These are phyloP conservation scores for Phalaenopsis aphrodite DNA, from an alignment of 106 monocot species.

Conservation along the genomic window DNA sequence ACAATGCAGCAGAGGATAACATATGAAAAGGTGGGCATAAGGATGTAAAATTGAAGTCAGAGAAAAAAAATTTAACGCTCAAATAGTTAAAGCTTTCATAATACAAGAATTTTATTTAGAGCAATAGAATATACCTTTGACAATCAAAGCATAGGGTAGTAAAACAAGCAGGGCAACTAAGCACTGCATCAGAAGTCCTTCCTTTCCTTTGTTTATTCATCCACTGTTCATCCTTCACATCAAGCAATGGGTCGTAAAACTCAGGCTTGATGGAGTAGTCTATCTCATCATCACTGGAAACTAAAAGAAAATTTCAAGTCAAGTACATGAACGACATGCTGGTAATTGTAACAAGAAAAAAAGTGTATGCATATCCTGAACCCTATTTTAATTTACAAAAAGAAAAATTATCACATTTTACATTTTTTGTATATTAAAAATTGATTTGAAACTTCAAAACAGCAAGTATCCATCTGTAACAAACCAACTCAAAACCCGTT, in stretches of 20 bases:
- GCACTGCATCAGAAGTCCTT: constrained; percentile 66
- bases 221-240: constrained; percentile 80
- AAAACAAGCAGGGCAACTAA: constrained; percentile 96
- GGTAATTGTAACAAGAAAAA: neutral
- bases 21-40: neutral
- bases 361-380: neutral
- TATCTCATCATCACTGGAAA: constrained; percentile 93
- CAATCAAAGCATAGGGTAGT: constrained; percentile 93
- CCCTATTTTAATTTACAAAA: neutral
- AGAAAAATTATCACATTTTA: neutral
- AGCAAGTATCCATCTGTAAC: too few species aligned
- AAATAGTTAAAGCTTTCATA: neutral
- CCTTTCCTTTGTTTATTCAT: constrained; percentile 66
- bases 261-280: constrained; percentile 86
- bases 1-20: neutral
- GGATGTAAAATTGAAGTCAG: neutral
- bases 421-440: neutral
- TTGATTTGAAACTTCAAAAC: neutral
- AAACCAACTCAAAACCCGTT: too few species aligned
- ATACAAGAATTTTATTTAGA: neutral
- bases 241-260: constrained; percentile 78
- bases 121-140: constrained; percentile 61
- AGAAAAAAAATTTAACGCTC: neutral
- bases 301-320: constrained; percentile 24
- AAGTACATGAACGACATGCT: neutral